Evolutionary conservation across 2,329 filamentous ascomycete genomes (phyloP).

Genomic region (Claviceps spartinae): DNA sequence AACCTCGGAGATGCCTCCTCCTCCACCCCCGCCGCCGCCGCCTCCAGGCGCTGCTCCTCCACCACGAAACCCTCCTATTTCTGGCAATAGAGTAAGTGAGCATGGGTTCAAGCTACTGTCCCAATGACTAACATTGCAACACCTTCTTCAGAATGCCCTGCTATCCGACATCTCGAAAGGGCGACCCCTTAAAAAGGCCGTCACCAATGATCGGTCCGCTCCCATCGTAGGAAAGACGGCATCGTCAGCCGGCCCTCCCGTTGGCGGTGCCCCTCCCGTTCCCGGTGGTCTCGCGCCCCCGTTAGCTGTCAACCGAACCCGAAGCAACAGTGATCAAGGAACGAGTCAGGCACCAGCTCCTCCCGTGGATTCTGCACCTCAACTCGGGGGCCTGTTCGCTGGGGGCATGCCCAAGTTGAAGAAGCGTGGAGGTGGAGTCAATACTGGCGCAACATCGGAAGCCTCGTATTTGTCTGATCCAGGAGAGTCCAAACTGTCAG

Average conservation of each 20-base stretch:
- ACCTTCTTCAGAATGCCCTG: constrained; percentile 56
- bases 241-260: constrained; percentile 38
- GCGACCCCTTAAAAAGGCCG: constrained; percentile 63
- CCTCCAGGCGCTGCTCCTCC: constrained; percentile 32
- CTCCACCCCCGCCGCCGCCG: constrained; percentile 46
- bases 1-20: constrained; percentile 26
- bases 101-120: neutral
- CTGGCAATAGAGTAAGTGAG: constrained; percentile 48
- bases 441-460: constrained; percentile 47
- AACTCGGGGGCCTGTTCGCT: constrained; percentile 77
- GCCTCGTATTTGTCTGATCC: constrained; percentile 71
- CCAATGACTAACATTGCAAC: neutral
- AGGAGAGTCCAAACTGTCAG: constrained; percentile 26
- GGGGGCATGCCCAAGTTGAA: constrained; percentile 92
- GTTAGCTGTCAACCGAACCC: constrained; percentile 52
- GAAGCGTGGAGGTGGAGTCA: constrained; percentile 68
- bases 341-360: constrained; percentile 28
- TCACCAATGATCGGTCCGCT: constrained; percentile 85
- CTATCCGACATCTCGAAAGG: constrained; percentile 82
- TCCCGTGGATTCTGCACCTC: constrained; percentile 48
- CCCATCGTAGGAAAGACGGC: constrained; percentile 40
- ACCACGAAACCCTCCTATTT: constrained; percentile 40
- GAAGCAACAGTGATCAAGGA: constrained; percentile 72
- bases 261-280: constrained; percentile 68
- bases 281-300: constrained; percentile 59